Evolutionary conservation across 139 green algal species (phyloP).

Genomic region (Gonium pectorale): DNA sequence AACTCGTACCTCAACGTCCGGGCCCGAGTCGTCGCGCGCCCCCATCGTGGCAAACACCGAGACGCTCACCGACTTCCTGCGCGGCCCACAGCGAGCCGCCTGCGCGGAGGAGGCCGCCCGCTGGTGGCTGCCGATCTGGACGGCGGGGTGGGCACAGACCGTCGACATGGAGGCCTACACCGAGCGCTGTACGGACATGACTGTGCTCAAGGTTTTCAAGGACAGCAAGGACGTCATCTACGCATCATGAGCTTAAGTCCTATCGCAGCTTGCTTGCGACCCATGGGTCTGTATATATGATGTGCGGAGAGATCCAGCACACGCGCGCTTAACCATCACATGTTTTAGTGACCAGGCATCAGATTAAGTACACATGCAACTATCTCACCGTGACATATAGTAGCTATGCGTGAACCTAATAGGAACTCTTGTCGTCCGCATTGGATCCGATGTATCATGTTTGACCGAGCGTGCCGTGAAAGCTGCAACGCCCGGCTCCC

Average conservation of each 20-base stretch:
- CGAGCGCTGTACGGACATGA: not conserved
- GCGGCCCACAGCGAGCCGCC: not conserved
- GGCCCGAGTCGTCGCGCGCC: not conserved
- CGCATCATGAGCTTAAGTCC: not conserved
- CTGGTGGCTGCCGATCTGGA: constrained; percentile 12
- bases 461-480: too few relatives aligned
- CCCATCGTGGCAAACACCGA: constrained; percentile 32
- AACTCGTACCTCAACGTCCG: not conserved
- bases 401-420: too few relatives aligned
- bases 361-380: too few relatives aligned
- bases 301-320: too few relatives aligned
- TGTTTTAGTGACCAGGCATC: too few relatives aligned
- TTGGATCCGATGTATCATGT: too few relatives aligned
- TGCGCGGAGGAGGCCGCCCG: constrained; percentile 8
- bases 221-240: not conserved
- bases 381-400: too few relatives aligned
- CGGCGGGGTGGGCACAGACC: constrained; percentile 1
- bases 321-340: too few relatives aligned
- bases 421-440: too few relatives aligned
- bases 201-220: constrained; percentile 10
- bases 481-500: too few relatives aligned
- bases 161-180: not conserved
- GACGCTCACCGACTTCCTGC: constrained; percentile 32
- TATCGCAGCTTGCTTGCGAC: too few relatives aligned
- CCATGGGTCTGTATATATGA: too few relatives aligned